Evolutionary conservation across 495 filamentous ascomycete genomes (phyloP), one percentile per base, ranked within the genome.

Genomic region (Aspergillus conjunctus): DNA sequence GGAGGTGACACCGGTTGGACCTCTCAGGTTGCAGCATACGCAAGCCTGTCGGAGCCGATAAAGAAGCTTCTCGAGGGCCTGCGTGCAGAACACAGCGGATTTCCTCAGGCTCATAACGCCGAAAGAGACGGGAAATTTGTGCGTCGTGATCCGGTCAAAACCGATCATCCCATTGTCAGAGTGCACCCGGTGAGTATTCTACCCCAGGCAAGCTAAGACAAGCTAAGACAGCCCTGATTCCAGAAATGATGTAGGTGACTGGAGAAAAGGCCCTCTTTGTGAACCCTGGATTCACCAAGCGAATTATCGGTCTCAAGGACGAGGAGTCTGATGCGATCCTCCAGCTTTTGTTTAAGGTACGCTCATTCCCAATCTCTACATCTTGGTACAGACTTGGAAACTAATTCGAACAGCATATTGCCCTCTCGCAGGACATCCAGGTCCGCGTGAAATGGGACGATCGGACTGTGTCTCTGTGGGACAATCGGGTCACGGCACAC

Each of bases 1-100:
- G 87, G 86, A 10, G 88, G 87, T 9, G 90, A 92, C 61, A 92
- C 89, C 0, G 82, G 85, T 10, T 92, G 88, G 88, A 81, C 85
- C 0, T 89, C 86, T 4, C 87, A 90, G 60, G 89, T 88, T 56
- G 88, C 83, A 3, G 88, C 88, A 15, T 92, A 91, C 62, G 86
- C 89, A 59, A 70, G 81, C 1, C 80, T 93, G 12, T 91, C 89
- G 1, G 68, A 77, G 0, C 79, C 79, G 20, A 89, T 92, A 79
- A 87, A 90, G 66, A 85, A 81, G 49, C 85, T 89, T 48, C 83
- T 92, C 3, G 87, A 91, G 58, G 79, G 83, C 22, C 77, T 92
- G 48, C 86, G 83, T 5, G 90, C 90, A 7, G 73, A 89, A 12
- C 90, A 92, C 70, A 88, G 85, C 14, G 87, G 87, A 30, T 80